These are phyloP conservation scores for Rhizopogon vulgaris DNA, from an alignment of 768 basidiomycete genomes.

Conservation along the genomic window DNA sequence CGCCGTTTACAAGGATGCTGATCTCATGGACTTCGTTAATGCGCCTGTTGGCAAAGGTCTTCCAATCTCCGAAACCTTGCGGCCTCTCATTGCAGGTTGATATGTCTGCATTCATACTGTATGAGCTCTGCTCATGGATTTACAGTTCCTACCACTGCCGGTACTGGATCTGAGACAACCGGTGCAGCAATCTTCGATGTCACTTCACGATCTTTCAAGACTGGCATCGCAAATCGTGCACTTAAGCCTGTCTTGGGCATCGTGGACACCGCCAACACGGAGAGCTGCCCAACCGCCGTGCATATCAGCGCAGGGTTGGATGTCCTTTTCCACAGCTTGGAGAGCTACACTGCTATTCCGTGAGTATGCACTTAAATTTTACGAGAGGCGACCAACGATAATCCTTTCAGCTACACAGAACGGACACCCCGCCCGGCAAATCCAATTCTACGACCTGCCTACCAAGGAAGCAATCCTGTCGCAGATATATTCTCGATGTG, in stretches of 20 bases:
- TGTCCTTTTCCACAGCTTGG: conserved; percentile 93
- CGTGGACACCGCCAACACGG: conserved; percentile 86
- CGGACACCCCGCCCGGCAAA: conserved; percentile 85
- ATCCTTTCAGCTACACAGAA: conserved; percentile 68
- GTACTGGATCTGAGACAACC: conserved; percentile 93
- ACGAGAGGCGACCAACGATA: conserved; percentile 2
- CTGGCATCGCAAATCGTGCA: conserved; percentile 90
- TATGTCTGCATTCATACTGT: neutral
- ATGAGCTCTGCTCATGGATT: neutral
- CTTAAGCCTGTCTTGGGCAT: conserved; percentile 87
- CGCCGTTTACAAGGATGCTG: conserved; percentile 85
- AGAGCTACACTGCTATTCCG: conserved; percentile 93
- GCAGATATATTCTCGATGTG: conserved; percentile 95
- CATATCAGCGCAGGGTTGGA: conserved; percentile 95
- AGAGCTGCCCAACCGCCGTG: conserved; percentile 84
- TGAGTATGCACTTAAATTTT: conserved; percentile 30
- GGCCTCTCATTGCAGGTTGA: conserved; percentile 79
- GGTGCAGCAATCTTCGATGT: conserved; percentile 93
- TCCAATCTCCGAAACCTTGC: conserved; percentile 66
- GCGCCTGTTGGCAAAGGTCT: conserved; percentile 91
- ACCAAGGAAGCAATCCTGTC: conserved; percentile 90
- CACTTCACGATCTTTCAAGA: conserved; percentile 89
- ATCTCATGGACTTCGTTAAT: conserved; percentile 95
- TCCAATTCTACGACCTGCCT: conserved; percentile 86
- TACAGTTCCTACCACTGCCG: conserved; percentile 67